Evolutionary conservation across 148 eudicot species (phyloP).

Genomic region (Cornus florida): DNA sequence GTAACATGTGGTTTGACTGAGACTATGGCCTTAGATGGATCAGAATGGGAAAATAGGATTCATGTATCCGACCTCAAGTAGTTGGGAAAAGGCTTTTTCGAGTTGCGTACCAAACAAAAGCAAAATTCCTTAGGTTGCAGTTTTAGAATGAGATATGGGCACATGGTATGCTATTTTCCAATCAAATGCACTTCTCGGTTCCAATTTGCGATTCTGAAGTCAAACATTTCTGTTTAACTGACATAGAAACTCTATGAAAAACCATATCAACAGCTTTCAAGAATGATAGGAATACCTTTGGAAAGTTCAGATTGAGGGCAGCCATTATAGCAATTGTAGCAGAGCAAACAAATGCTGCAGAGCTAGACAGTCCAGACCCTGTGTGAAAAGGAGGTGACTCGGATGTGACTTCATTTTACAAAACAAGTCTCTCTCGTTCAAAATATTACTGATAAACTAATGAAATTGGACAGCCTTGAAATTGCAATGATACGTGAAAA

Average conservation of each 20-base stretch:
- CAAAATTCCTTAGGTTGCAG: neutral
- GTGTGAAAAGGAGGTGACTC: conserved; percentile 16
- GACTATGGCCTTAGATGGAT: no score
- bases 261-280: neutral
- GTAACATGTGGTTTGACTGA: no score
- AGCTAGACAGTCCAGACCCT: conserved; percentile 98
- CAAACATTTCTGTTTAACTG: neutral
- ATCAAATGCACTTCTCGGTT: neutral
- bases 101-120: neutral
- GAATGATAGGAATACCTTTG: conserved; percentile 52
- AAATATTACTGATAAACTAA: neutral
- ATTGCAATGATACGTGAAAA: neutral
- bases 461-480: neutral
- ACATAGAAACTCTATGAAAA: neutral
- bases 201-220: neutral
- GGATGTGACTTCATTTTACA: neutral
- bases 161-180: neutral
- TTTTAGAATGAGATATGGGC: neutral
- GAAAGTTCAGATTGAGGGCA: conserved; percentile 58
- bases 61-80: no score
- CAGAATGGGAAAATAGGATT: no score
- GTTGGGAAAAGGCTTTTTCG: no score
- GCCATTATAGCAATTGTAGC: conserved; percentile 94
- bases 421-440: neutral
- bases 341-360: conserved; percentile 97